Evolutionary conservation across 208 protist genomes (phyloP).

Genomic region (Trypanosoma mega): DNA sequence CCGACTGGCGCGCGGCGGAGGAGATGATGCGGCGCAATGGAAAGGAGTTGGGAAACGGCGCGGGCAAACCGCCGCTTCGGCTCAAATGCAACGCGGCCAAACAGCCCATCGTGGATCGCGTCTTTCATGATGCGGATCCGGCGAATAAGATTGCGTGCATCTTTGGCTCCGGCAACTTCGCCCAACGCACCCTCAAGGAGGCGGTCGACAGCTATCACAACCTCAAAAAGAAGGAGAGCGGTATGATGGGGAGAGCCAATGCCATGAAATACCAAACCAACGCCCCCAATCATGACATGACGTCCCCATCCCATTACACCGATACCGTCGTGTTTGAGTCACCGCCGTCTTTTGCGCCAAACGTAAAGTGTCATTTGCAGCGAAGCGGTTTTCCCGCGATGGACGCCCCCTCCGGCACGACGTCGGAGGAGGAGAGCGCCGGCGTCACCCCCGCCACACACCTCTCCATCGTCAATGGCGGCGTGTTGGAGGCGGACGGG

Average conservation of each 20-base stretch:
- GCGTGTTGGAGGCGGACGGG: background rate
- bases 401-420: background rate
- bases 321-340: background rate
- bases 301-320: background rate
- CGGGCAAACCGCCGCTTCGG: constrained; percentile 44
- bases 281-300: no score
- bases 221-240: constrained; percentile 59
- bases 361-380: background rate
- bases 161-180: constrained; percentile 63
- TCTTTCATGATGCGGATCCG: constrained; percentile 72
- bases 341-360: background rate
- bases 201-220: constrained; percentile 72
- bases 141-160: constrained; percentile 44
- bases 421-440: background rate
- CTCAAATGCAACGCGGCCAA: constrained; percentile 60
- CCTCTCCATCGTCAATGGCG: background rate
- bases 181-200: constrained; percentile 57
- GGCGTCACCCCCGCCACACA: background rate
- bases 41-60: constrained; percentile 53
- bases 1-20: constrained; percentile 32
- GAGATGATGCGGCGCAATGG: constrained; percentile 50
- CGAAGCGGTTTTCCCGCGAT: background rate
- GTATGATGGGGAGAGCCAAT: constrained; percentile 6
- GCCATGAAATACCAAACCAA: background rate
- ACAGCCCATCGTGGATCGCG: constrained; percentile 66